phyloP scores from a whole-genome alignment of 441 rosid species.

The Adansonia madagascariensis region DNA sequence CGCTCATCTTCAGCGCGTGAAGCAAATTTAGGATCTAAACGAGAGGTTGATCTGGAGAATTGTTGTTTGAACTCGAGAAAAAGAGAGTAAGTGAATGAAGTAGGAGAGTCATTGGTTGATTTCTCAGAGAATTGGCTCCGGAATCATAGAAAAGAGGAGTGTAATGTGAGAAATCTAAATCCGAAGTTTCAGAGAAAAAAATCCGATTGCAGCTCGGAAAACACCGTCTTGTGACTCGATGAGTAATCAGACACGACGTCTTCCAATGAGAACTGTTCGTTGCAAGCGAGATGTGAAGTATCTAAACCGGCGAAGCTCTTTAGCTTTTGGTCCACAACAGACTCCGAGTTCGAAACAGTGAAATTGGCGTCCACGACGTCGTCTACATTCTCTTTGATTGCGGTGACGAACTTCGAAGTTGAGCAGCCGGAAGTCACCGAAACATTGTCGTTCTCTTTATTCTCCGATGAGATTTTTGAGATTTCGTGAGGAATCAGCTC shows the following conservation, averaged over 20 bases:
- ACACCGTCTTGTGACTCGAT: constrained; percentile 44
- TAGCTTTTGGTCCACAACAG: constrained; percentile 45
- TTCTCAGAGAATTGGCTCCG: constrained; percentile 78
- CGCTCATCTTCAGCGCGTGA: constrained; percentile 36
- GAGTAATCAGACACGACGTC: constrained; percentile 53
- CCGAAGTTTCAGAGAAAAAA: constrained; percentile 46
- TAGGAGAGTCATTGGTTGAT: constrained; percentile 52
- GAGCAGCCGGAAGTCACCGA: constrained; percentile 51
- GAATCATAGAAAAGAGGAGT: constrained; percentile 63
- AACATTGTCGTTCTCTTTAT: constrained; percentile 46
- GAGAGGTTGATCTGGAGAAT: constrained; percentile 54
- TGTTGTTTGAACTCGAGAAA: constrained; percentile 64
- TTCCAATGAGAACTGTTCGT: constrained; percentile 57
- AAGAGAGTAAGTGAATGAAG: constrained; percentile 59
- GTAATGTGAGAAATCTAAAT: constrained; percentile 58
- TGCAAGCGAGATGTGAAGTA: constrained; percentile 69
- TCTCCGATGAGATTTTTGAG: constrained; percentile 34
- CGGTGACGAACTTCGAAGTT: constrained; percentile 32
- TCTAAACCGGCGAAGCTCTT: constrained; percentile 40
- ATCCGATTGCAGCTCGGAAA: constrained; percentile 60
- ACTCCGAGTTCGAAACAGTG: constrained; percentile 34
- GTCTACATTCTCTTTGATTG: constrained; percentile 31
- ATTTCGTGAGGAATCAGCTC: constrained; percentile 44
- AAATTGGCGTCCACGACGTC: constrained; percentile 40
- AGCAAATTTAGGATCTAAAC: constrained; percentile 36